Percentiles rank a stretch among this genome's conserved stretches.
Evolutionary conservation across 2,329 filamentous ascomycete genomes (phyloP).

Genomic region (Epichloe sp.): DNA sequence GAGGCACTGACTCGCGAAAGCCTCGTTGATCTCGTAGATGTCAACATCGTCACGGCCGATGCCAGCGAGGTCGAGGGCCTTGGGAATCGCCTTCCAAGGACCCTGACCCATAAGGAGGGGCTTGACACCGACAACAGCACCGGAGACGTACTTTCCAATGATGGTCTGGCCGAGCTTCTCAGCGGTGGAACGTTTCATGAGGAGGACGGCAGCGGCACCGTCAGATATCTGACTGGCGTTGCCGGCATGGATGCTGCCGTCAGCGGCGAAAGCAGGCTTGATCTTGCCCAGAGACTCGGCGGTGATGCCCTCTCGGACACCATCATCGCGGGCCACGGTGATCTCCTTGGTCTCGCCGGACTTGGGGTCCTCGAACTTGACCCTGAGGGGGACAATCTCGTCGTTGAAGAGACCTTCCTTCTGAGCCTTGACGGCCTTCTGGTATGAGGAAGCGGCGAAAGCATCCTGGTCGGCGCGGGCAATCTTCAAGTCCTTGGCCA

Average conservation of each 20-base stretch:
- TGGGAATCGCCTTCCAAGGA: constrained; percentile 90
- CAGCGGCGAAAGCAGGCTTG: constrained; percentile 76
- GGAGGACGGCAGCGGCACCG: constrained; percentile 83
- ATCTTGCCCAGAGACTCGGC: constrained; percentile 84
- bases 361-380: constrained; percentile 85
- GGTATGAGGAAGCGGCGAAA: constrained; percentile 90
- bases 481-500: constrained; percentile 77
- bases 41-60: constrained; percentile 84
- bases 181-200: constrained; percentile 90
- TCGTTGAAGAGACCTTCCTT: constrained; percentile 80
- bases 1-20: constrained; percentile 87
- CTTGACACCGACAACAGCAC: constrained; percentile 75
- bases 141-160: constrained; percentile 82
- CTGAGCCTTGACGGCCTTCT: constrained; percentile 79
- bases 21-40: constrained; percentile 98
- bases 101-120: constrained; percentile 94
- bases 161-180: constrained; percentile 79
- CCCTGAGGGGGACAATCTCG: constrained; percentile 78
- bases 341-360: constrained; percentile 73
- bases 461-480: constrained; percentile 64
- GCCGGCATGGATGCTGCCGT: constrained; percentile 88
- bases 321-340: constrained; percentile 75
- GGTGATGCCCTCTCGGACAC: constrained; percentile 74
- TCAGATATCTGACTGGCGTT: constrained; percentile 95
- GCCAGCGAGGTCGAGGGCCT: constrained; percentile 77